Percentiles rank a stretch among this genome's conserved stretches.
Evolutionary conservation across 352 stramenopile genomes (phyloP).

Genomic region (Pythium phragmitis): DNA sequence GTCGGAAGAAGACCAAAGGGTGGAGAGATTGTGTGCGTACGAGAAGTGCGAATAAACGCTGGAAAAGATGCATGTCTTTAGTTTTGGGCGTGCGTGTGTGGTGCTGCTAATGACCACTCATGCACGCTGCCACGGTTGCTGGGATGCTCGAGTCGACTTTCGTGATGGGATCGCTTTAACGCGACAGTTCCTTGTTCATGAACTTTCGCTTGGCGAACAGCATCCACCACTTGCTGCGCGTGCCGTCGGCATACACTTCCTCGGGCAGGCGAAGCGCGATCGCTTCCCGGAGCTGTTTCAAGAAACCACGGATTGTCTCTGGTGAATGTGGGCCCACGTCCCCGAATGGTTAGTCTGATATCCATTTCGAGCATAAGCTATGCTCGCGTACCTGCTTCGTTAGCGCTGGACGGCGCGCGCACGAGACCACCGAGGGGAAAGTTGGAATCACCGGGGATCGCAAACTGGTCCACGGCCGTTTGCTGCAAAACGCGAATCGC

Average conservation of each 20-base stretch:
- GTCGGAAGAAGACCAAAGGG: background rate
- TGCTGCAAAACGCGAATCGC: constrained; percentile 78
- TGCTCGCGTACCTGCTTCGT: constrained; percentile 60
- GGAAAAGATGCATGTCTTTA: constrained; percentile 2
- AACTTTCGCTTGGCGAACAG: constrained; percentile 93
- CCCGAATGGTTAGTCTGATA: too few species aligned
- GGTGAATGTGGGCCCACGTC: background rate
- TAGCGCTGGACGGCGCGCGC: constrained; percentile 61
- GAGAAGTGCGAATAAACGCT: constrained; percentile 4
- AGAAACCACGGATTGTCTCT: constrained; percentile 87
- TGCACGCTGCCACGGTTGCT: too few species aligned
- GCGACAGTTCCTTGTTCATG: constrained; percentile 91
- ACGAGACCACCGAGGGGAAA: constrained; percentile 86
- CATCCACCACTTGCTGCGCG: constrained; percentile 95
- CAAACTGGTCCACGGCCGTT: constrained; percentile 80
- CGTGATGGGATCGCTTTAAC: constrained; percentile 30
- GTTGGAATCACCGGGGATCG: constrained; percentile 81
- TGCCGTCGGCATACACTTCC: constrained; percentile 79
- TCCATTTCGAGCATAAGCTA: too few species aligned
- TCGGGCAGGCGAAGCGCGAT: constrained; percentile 81
- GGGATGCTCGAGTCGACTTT: background rate
- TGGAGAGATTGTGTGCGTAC: background rate
- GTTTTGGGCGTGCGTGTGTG: background rate
- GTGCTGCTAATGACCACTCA: too few species aligned
- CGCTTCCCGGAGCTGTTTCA: constrained; percentile 90